Percentiles rank a stretch among this genome's conserved stretches.
Conservation (phyloP, 345 rosid genomes). For the Adansonia digitata region DNA sequence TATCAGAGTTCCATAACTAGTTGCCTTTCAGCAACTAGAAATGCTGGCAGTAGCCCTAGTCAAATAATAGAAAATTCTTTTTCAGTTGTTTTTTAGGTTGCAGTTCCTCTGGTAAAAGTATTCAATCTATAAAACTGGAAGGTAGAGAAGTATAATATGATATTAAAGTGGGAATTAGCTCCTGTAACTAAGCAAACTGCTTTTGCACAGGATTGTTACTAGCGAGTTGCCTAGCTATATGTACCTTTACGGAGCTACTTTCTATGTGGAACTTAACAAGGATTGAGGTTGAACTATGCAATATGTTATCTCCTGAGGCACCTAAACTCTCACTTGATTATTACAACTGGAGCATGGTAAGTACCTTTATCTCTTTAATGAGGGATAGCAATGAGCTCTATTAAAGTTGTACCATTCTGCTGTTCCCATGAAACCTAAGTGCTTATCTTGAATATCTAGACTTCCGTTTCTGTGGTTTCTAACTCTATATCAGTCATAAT, state of each 20-base stretch:
- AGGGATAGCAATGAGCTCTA: neutral
- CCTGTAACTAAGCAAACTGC: slow-evolving; percentile 15
- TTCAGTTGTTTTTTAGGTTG: neutral
- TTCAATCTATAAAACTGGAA: neutral
- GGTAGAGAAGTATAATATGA: neutral
- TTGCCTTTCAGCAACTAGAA: neutral
- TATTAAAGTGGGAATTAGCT: slow-evolving; percentile 2
- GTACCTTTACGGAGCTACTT: slow-evolving; percentile 70
- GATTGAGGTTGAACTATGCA: slow-evolving; percentile 89
- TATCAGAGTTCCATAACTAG: neutral
- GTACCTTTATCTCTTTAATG: slow-evolving; percentile 13
- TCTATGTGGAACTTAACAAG: slow-evolving; percentile 99
- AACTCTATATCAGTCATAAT: neutral
- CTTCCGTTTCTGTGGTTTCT: neutral
- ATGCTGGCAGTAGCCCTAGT: neutral
- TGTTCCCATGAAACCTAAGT: neutral
- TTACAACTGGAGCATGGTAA: slow-evolving; percentile 91
- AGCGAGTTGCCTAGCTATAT: slow-evolving; percentile 56
- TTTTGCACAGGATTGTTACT: slow-evolving; percentile 64
- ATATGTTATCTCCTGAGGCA: slow-evolving; percentile 89
- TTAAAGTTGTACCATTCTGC: neutral
- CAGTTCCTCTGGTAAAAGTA: neutral
- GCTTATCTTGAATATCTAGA: neutral
- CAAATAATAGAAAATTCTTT: neutral
- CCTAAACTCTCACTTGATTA: slow-evolving; percentile 81